Conservation (phyloP, 169 alveolate species). For the Plasmodium adleri region DNA sequence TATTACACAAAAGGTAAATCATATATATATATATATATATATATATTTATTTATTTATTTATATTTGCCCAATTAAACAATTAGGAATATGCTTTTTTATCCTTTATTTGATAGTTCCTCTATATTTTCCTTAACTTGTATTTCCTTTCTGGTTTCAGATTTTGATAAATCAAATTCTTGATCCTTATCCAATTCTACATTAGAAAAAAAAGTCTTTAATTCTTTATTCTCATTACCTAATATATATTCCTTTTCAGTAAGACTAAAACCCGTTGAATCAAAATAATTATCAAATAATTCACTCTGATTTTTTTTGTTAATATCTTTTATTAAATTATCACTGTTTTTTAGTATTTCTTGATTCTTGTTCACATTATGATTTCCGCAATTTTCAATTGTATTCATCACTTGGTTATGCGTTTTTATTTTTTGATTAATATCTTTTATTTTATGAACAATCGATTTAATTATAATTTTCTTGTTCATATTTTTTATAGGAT, state of each 20-base stretch:
- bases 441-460: slow-evolving; percentile 59
- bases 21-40: neutral
- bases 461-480: slow-evolving; percentile 75
- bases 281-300: slow-evolving; percentile 30
- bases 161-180: neutral
- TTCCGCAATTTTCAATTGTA: neutral
- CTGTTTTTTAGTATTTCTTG: neutral
- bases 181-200: neutral
- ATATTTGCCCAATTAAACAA: neutral
- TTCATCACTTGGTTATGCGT: neutral
- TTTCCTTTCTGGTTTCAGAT: neutral
- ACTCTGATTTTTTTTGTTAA: slow-evolving; percentile 3
- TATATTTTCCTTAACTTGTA: neutral
- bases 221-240: slow-evolving; percentile 1
- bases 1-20: too few species aligned
- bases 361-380: neutral
- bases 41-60: neutral
- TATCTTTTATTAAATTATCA: neutral
- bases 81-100: neutral
- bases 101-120: neutral
- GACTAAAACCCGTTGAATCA: slow-evolving; percentile 15
- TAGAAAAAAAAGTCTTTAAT: slow-evolving; percentile 32
- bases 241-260: slow-evolving; percentile 20
- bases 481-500: slow-evolving; percentile 63
- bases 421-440: slow-evolving; percentile 41